Evolutionary conservation across 176 grass and related monocot genomes (phyloP).

Genomic region (Eleusine indica): DNA sequence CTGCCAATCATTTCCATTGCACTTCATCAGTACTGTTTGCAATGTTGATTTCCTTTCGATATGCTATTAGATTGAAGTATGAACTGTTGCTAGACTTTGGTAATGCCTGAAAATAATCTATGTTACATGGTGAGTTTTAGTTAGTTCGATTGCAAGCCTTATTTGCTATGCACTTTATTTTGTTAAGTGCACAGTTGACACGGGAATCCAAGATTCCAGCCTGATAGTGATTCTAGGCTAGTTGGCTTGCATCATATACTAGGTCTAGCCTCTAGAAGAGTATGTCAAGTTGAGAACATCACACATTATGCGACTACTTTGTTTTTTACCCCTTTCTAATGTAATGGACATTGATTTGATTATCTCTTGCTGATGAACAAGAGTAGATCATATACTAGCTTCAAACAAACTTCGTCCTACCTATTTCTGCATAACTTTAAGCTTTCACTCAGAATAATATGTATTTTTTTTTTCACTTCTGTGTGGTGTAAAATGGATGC

Average conservation of each 20-base stretch:
- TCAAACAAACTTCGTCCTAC: not conserved
- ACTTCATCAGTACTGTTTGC: not conserved
- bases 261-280: not conserved
- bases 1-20: not conserved
- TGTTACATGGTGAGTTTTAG: not conserved
- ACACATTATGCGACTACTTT: not conserved
- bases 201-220: not conserved
- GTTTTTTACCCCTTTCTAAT: not conserved
- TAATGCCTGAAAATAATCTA: not conserved
- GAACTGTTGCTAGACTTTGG: slow-evolving; percentile 1
- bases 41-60: not conserved
- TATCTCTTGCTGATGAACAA: not conserved
- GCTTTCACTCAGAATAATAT: not conserved
- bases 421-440: not conserved
- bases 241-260: not conserved
- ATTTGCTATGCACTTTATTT: not conserved
- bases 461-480: not conserved
- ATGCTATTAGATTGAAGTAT: slow-evolving; percentile 6
- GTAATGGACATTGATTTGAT: not conserved
- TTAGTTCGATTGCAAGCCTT: not conserved
- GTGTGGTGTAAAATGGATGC: not conserved
- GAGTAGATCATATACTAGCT: slow-evolving; percentile 13
- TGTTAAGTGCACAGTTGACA: not conserved
- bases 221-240: not conserved
- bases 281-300: not conserved